A percentile compares a stretch with the other conserved stretches of the same genome.
These are phyloP conservation scores for Vigna nakashimae DNA, from an alignment of 306 rosid genomes.

Conservation along the genomic window DNA sequence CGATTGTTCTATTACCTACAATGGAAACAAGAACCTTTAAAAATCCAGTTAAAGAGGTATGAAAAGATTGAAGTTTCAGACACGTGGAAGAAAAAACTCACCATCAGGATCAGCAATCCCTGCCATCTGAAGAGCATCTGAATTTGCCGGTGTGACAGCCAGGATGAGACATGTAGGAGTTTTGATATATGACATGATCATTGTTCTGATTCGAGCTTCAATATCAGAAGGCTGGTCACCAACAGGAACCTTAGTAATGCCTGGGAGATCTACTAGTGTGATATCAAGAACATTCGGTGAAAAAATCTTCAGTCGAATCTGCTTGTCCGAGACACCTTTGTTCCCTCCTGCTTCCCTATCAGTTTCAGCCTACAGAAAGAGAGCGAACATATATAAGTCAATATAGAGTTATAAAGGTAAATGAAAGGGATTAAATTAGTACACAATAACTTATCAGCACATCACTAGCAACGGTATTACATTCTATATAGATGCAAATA, in stretches of 20 bases:
- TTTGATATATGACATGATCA: too few relatives aligned
- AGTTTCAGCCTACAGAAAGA: slow-evolving; percentile 79
- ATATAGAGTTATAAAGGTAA: neutral
- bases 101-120: slow-evolving; percentile 70
- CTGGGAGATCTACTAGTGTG: too few relatives aligned
- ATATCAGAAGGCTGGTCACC: too few relatives aligned
- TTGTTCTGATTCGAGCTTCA: too few relatives aligned
- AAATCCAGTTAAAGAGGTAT: slow-evolving; percentile 11
- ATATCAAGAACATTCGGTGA: too few relatives aligned
- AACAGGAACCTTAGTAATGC: too few relatives aligned
- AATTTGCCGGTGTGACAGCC: too few relatives aligned
- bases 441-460: slow-evolving; percentile 6
- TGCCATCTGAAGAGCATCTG: too few relatives aligned
- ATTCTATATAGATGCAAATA: slow-evolving; percentile 24
- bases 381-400: neutral
- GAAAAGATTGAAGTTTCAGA: slow-evolving; percentile 28
- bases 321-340: slow-evolving; percentile 98
- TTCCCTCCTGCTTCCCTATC: slow-evolving; percentile 97
- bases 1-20: slow-evolving; percentile 94
- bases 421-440: neutral
- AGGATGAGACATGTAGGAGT: too few relatives aligned
- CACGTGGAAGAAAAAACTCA: slow-evolving; percentile 48
- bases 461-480: neutral
- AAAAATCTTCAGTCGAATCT: slow-evolving; percentile 71
- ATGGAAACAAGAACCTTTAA: slow-evolving; percentile 37